Evolutionary conservation across 441 rosid genomes (phyloP), one percentile per base, ranked within the genome.

Genomic region (Eruca vesicaria): DNA sequence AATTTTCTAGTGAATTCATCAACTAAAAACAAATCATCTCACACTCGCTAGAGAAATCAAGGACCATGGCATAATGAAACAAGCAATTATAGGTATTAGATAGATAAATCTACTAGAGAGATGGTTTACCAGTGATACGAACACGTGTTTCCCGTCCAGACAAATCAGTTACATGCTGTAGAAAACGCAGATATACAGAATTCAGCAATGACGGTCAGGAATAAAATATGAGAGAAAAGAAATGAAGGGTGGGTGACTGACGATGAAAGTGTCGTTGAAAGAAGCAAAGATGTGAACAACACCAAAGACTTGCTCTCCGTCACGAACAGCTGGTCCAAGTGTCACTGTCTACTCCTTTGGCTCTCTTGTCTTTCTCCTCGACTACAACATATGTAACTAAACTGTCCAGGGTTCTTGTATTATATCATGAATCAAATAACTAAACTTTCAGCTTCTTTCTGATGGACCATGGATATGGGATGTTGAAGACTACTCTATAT

Each of bases 271-370:
- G 76, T 78, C 81, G 7, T 78, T 78, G 81, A 78, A 78, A 11
- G 81, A 71, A 16, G 81, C 81, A 48, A 71, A 71, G 56, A 78
- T 50, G 69, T 78, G 81, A 48, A 66, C 81, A 60, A 71, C 72
- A 16, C 76, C 76, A 12, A 78, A 78, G 29, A 78, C 81, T 5
- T 78, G 26, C 18, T 78, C 93, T 63, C 96, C 96, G 15, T 87
- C 90, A 71, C 88, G 80, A 43, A 89, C 86, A 6, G 86, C 66
- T 41, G 96, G 94, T 16, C 93, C 96, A 50, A 90, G 88, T 4
- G 92, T 87, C 32, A 85, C 89, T 65, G 76, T 86, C 63, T 90
- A 94, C 64, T 87, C 97, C 92, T 90, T 90, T 0, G 92, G 92
- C 80, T 89, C 97, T 65, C 89, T 86, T 1, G 72, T 79, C 87